Evolutionary conservation across 208 protist species (phyloP), one percentile per base, ranked within the genome.

Genomic region (Sergeia podlipaevii): DNA sequence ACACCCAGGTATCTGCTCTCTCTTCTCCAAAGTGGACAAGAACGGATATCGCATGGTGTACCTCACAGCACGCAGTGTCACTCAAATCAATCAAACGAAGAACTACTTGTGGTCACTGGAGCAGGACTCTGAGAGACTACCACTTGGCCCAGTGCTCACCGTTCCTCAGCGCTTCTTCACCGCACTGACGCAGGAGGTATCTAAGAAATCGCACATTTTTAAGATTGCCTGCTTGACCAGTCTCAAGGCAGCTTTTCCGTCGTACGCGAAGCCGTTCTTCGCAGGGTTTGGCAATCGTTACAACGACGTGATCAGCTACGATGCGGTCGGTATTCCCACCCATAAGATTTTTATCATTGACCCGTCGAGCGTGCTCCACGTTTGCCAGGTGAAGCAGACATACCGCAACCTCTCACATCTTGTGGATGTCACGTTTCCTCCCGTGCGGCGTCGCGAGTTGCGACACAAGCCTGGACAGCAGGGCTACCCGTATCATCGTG

Each of bases 41-140:
- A 99, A 98, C 67, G 96, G 95, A 2, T 99, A 99, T 62, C 67
- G 89, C 20, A 87, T 99, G 72, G 74, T 97, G 7, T 97, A 97
- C 63, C 59, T 97, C 26, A 94, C 87, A 10, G 83, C 87, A 1
- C 73, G 93, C 61, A 93, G 85, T 59, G 73, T 97, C 21, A 79
- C 87, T n/a, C 86, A 95, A 65, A 81, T 89, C 26, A 57, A 83
- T 39, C 70, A 80, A 53, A 97, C 93, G 0, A 86, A 86, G 43
- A 45, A 75, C 6, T 96, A 88, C 65, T 65, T 97, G 4, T 90
- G 78, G 51, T 84, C 66, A 3, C 67, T 96, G 29, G 57, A 89
- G 26, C 92, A 97, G 47, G 81, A 93, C 24, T 76, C 74, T 3
- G 54, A 59, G 63, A 49, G 49, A 48, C 69, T 97, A 48, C 93